phyloP scores from a whole-genome alignment of 345 rosid genomes.

The Lepidium didymum region DNA sequence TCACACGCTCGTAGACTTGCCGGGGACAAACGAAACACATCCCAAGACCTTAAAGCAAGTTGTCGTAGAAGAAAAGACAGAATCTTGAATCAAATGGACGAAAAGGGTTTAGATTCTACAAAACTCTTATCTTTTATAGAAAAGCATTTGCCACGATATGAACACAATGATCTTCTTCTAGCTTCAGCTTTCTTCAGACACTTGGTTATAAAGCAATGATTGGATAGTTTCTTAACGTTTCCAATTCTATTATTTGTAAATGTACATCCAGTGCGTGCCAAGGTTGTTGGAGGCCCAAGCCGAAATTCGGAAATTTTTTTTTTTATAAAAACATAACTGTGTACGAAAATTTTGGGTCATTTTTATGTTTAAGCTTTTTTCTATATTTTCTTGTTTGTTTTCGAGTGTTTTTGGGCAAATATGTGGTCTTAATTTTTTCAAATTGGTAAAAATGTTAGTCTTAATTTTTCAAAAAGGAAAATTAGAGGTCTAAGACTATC shows the following conservation, averaged over 20 bases:
- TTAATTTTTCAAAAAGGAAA: too few species aligned
- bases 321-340: too few species aligned
- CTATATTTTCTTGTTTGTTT: too few species aligned
- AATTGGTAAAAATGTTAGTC: too few species aligned
- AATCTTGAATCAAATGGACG: constrained; percentile 35
- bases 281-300: too few species aligned
- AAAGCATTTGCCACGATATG: neutral
- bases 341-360: too few species aligned
- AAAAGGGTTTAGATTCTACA: neutral
- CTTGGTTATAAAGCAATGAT: neutral
- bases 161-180: neutral
- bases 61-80: constrained; percentile 46
- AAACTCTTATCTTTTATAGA: neutral
- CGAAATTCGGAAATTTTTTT: too few species aligned
- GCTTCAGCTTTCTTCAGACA: neutral
- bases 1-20: constrained; percentile 55
- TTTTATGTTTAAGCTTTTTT: too few species aligned
- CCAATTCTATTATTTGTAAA: neutral
- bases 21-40: constrained; percentile 37
- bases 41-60: constrained; percentile 58
- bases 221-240: neutral
- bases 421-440: too few species aligned
- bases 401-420: too few species aligned
- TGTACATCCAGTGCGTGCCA: constrained; percentile 7
- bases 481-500: too few species aligned